These are phyloP conservation scores for Trametes pubescens DNA, from an alignment of 1,284 basidiomycete species.

Conservation along the genomic window DNA sequence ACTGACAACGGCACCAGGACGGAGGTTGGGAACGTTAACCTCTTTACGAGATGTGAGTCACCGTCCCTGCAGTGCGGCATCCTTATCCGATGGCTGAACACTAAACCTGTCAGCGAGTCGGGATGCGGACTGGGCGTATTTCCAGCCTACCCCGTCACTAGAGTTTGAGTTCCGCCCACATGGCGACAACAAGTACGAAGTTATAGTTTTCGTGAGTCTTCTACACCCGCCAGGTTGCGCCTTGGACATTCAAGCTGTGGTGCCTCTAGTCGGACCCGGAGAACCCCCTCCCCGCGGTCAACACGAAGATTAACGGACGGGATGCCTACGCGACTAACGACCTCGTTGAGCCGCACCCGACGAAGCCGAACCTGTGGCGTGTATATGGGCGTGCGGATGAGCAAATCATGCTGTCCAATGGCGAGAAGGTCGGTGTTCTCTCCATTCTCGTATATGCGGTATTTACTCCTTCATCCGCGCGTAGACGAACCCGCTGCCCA, in stretches of 20 bases:
- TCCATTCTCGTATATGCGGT: background rate
- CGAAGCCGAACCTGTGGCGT: slow-evolving; percentile 49
- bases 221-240: background rate
- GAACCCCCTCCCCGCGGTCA: slow-evolving; percentile 37
- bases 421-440: slow-evolving; percentile 35
- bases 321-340: slow-evolving; percentile 49
- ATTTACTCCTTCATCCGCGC: background rate
- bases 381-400: slow-evolving; percentile 56
- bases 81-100: background rate
- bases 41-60: slow-evolving; percentile 27
- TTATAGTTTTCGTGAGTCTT: slow-evolving; percentile 31
- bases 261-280: slow-evolving; percentile 16
- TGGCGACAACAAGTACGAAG: slow-evolving; percentile 33
- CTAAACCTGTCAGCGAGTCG: slow-evolving; percentile 15
- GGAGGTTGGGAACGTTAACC: slow-evolving; percentile 31
- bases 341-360: slow-evolving; percentile 53
- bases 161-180: slow-evolving; percentile 24
- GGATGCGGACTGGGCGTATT: slow-evolving; percentile 37
- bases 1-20: slow-evolving; percentile 27
- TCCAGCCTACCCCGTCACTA: slow-evolving; percentile 16
- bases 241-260: background rate
- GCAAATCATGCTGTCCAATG: slow-evolving; percentile 44
- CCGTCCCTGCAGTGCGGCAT: background rate
- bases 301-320: slow-evolving; percentile 38
- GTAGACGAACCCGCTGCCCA: slow-evolving; percentile 53